A percentile compares a stretch with the other conserved stretches of the same genome.
Conservation (phyloP, 2,329 filamentous ascomycete genomes). For the Tolypocladium tropicale region DNA sequence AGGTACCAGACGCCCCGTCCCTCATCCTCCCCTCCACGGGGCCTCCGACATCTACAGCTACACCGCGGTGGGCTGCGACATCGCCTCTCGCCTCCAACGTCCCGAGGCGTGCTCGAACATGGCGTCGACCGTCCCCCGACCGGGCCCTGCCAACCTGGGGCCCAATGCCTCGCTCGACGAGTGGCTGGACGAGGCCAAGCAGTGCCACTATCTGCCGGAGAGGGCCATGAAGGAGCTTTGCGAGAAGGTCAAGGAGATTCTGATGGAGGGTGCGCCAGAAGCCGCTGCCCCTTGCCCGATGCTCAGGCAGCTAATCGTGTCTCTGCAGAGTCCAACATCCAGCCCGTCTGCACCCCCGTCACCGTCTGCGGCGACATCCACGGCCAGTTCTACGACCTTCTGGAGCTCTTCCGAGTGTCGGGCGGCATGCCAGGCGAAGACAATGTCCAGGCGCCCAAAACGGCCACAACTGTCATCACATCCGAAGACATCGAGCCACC, state of each 20-base stretch:
- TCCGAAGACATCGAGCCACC: conserved; percentile 91
- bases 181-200: conserved; percentile 93
- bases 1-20: background rate
- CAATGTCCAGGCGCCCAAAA: conserved; percentile 57
- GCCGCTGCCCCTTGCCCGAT: background rate
- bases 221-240: conserved; percentile 97
- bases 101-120: conserved; percentile 20
- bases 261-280: conserved; percentile 77
- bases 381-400: conserved; percentile 95
- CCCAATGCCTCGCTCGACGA: conserved; percentile 83
- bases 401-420: conserved; percentile 92
- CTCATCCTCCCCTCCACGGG: conserved; percentile 1
- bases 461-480: conserved; percentile 64
- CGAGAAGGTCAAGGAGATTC: conserved; percentile 95
- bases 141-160: conserved; percentile 77
- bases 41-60: conserved; percentile 10
- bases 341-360: conserved; percentile 92
- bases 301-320: background rate
- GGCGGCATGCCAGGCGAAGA: conserved; percentile 91
- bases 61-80: conserved; percentile 9
- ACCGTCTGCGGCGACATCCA: conserved; percentile 98
- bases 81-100: conserved; percentile 9
- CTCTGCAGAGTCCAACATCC: conserved; percentile 82
- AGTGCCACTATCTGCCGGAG: conserved; percentile 95
- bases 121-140: conserved; percentile 60